Conservation (phyloP, 1,284 basidiomycete genomes). For the Trichosporon faecale region DNA sequence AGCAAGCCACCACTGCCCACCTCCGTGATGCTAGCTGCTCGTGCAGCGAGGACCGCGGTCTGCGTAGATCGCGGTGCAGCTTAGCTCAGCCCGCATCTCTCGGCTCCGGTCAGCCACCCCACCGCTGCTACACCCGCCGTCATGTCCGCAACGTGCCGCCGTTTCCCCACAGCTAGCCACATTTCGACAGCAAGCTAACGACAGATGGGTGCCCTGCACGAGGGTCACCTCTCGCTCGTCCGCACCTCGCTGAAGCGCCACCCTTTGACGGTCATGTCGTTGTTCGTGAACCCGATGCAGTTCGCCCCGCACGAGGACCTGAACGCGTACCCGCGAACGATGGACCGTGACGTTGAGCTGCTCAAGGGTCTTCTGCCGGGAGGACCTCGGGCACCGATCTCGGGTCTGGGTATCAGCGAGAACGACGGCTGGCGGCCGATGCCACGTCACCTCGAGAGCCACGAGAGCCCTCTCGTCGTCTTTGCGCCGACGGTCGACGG, state of each 20-base stretch:
- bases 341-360: conserved; percentile 55
- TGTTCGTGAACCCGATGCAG: conserved; percentile 97
- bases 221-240: conserved; percentile 82
- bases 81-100: background rate
- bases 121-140: background rate
- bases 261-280: conserved; percentile 84
- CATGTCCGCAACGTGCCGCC: background rate
- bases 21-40: background rate
- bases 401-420: conserved; percentile 41
- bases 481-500: conserved; percentile 72
- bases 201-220: conserved; percentile 89
- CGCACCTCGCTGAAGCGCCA: conserved; percentile 68
- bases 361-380: conserved; percentile 62
- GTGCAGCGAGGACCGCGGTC: background rate
- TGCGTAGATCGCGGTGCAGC: background rate
- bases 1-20: background rate
- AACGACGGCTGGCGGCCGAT: conserved; percentile 26
- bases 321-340: conserved; percentile 81
- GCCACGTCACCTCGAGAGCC: conserved; percentile 8
- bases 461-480: conserved; percentile 61
- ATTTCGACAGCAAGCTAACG: too few relatives aligned
- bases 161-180: background rate
- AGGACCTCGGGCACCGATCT: conserved; percentile 38
- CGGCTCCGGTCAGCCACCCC: background rate
- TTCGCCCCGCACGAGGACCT: conserved; percentile 96